Base-by-base conservation (phyloP, 2,329 filamentous ascomycete genomes). In the Atkinsonella texensis region DNA sequence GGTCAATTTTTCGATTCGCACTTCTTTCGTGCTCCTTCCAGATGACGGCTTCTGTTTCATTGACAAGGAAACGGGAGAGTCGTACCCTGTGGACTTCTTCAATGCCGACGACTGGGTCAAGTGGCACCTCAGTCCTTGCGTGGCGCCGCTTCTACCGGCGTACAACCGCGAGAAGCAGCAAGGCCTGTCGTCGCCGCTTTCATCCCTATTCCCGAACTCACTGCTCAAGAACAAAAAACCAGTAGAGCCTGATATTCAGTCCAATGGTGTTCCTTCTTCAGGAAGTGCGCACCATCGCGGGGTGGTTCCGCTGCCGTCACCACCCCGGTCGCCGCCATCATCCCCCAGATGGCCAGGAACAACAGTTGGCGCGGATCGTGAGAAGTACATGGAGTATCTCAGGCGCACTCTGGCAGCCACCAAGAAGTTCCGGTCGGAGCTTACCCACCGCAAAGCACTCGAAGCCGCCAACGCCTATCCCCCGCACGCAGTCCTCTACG, bases 1-100 rank as follows among this genome's bases (percentile, higher is more conserved):
- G 62, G 90, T 95, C 59, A 95, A 95, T 68, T 95, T 97, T 61
- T 89, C 86, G 0, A 82, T 97, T 48, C 80, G 91, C 8, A 95
- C 89, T 0, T 90, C 83, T 42, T 96, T 87, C 61, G 81, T 84
- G 11, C 81, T 96, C 9, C 75, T 97, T 0, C 91, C 91, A 0
- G 84, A 95, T 52, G 84, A 93, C 58, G 89, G 89, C 0, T 83
- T 81, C 61, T 94, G 89, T 67, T 97, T 95, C 65, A 75, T 95
- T 60, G 84, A 96, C 69, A 88, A 84, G 59, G 67, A 82, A 43
- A 93, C 89, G 0, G 84, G 84, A 54, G 84, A 94, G 62, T 78
- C 86, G 56, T 94, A 91, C 60, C 82, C 76, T 0, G 76, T 96
- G 40, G 83, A 96, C 65, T 95, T 95, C 64, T 94, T 89, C 68